These are phyloP conservation scores for Chamaenerion angustifolium DNA, from an alignment of 345 rosid species.

Conservation along the genomic window DNA sequence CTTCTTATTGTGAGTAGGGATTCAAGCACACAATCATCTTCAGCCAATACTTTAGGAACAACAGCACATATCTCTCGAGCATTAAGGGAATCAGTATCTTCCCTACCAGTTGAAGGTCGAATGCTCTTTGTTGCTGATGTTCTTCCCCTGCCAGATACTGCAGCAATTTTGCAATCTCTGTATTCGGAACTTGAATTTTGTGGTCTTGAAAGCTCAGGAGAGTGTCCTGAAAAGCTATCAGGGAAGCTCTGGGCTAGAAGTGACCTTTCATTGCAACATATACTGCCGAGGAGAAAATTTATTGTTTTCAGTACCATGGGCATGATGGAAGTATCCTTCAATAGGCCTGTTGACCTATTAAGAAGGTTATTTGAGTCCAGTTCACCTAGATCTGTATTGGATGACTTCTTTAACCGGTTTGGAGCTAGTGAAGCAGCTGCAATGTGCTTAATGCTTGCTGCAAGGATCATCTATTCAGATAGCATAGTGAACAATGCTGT, in stretches of 20 bases:
- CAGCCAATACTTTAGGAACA: slow-evolving; percentile 44
- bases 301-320: slow-evolving; percentile 93
- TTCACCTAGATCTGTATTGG: slow-evolving; percentile 68
- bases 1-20: slow-evolving; percentile 79
- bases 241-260: slow-evolving; percentile 94
- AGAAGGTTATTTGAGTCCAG: slow-evolving; percentile 79
- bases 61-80: slow-evolving; percentile 67
- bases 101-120: slow-evolving; percentile 89
- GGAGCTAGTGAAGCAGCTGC: slow-evolving; percentile 99
- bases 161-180: slow-evolving; percentile 61
- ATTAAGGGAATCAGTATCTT: slow-evolving; percentile 67
- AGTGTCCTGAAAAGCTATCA: slow-evolving; percentile 66
- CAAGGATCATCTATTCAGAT: slow-evolving; percentile 73
- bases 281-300: slow-evolving; percentile 78
- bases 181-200: slow-evolving; percentile 78
- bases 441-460: slow-evolving; percentile 93
- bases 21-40: slow-evolving; percentile 60
- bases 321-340: slow-evolving; percentile 89
- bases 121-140: slow-evolving; percentile 97
- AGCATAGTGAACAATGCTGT: slow-evolving; percentile 51
- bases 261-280: slow-evolving; percentile 83
- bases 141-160: slow-evolving; percentile 65
- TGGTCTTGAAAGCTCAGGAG: slow-evolving; percentile 53
- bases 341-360: slow-evolving; percentile 89
- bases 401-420: slow-evolving; percentile 87